Conservation (phyloP, 108 stramenopile species). For the Skeletonema grethae region DNA sequence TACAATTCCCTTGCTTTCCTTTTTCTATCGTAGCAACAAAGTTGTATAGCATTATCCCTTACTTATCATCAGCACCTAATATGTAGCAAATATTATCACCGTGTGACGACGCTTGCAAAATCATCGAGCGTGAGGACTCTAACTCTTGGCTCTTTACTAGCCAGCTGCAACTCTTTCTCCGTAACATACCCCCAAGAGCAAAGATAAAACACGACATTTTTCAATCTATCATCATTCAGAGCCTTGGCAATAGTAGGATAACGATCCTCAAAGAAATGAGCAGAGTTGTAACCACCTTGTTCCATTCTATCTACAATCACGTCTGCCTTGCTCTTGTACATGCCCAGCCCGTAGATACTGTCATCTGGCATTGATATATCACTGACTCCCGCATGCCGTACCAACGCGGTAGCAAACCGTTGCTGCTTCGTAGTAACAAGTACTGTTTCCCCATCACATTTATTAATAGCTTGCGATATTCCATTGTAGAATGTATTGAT, state of each 20-base stretch:
- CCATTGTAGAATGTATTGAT: slow-evolving; percentile 44
- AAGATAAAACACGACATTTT: slow-evolving; percentile 33
- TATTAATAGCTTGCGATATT: slow-evolving; percentile 25
- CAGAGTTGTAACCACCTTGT: slow-evolving; percentile 6
- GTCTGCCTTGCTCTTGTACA: slow-evolving; percentile 46
- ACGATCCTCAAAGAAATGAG: slow-evolving; percentile 47
- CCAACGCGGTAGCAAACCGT: slow-evolving; percentile 42
- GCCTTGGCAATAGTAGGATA: slow-evolving; percentile 45
- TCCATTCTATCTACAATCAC: slow-evolving; percentile 40
- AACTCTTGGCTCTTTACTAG: slow-evolving; percentile 27
- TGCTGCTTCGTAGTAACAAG: slow-evolving; percentile 48
- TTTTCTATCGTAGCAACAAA: too few species aligned
- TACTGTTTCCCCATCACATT: slow-evolving; percentile 32
- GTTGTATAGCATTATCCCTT: too few species aligned
- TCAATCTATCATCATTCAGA: slow-evolving; percentile 38
- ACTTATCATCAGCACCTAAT: too few species aligned
- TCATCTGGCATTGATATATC: slow-evolving; percentile 34
- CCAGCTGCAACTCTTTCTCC: slow-evolving; percentile 27
- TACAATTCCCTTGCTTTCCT: too few species aligned
- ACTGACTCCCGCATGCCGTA: slow-evolving; percentile 36
- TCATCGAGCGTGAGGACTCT: slow-evolving; percentile 29
- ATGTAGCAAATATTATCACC: slow-evolving; percentile 2
- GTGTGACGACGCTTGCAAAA: slow-evolving; percentile 28
- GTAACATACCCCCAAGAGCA: slow-evolving; percentile 51
- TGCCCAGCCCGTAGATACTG: slow-evolving; percentile 41